phyloP scores from a whole-genome alignment of 2,329 filamentous ascomycete species.

The Penicillium thymicola region DNA sequence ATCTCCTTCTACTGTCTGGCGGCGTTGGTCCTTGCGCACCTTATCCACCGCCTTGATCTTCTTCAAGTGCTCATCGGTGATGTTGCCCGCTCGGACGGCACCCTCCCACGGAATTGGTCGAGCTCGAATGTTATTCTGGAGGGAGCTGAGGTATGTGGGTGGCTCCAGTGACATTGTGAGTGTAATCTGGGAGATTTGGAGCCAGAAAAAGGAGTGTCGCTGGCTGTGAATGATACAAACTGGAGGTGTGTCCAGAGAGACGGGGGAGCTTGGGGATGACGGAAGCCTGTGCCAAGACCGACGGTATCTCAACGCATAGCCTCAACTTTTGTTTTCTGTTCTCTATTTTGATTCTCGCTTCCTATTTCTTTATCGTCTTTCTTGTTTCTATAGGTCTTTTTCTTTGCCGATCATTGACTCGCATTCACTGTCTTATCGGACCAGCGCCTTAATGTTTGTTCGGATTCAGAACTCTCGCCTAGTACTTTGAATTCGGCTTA shows the following conservation, averaged over 20 bases:
- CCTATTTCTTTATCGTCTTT: neutral
- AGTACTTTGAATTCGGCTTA: conserved; percentile 9
- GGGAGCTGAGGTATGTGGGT: conserved; percentile 78
- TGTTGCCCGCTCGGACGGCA: conserved; percentile 85
- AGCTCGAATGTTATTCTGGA: conserved; percentile 96
- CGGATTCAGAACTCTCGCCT: conserved; percentile 6
- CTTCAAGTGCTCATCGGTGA: conserved; percentile 89
- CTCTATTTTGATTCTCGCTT: neutral
- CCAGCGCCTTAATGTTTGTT: conserved; percentile 7
- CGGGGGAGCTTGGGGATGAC: conserved; percentile 24
- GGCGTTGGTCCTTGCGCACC: conserved; percentile 85
- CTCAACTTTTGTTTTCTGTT: conserved; percentile 6
- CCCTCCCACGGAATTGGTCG: conserved; percentile 97
- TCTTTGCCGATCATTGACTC: neutral
- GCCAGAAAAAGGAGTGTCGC: conserved; percentile 9
- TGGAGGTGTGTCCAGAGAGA: conserved; percentile 15
- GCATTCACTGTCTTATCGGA: neutral
- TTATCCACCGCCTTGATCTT: conserved; percentile 97
- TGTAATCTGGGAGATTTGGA: conserved; percentile 10
- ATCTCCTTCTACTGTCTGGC: conserved; percentile 76
- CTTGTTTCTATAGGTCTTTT: neutral
- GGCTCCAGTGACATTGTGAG: conserved; percentile 80
- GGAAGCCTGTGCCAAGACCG: conserved; percentile 27
- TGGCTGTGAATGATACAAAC: conserved; percentile 4
- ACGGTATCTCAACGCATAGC: conserved; percentile 11